These are phyloP conservation scores for Rhizomucor pusillus DNA, from an alignment of 371 early-diverging fungal genomes.

Conservation along the genomic window DNA sequence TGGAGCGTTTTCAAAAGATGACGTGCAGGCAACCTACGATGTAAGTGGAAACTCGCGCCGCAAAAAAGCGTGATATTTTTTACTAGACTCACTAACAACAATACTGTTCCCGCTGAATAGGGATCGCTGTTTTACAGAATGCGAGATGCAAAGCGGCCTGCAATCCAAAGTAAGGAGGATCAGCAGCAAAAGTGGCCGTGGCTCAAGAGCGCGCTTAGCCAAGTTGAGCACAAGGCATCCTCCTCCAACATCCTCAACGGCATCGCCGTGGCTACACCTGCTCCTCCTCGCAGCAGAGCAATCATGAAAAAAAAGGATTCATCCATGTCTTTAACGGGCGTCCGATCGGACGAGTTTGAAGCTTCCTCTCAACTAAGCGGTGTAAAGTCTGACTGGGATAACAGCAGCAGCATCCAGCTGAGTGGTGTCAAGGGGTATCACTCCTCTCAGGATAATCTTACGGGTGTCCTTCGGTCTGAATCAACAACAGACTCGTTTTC, in stretches of 20 bases:
- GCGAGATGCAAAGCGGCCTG: conserved; percentile 1
- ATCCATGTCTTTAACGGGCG: conserved; percentile 6
- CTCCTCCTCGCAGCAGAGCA: background rate
- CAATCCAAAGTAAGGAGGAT: background rate
- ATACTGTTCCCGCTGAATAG: background rate
- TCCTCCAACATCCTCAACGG: background rate
- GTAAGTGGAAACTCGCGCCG: too few species aligned
- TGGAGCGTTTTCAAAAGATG: conserved; percentile 22
- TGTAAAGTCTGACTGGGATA: too few species aligned
- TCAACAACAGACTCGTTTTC: too few species aligned
- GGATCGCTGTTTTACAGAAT: conserved; percentile 12
- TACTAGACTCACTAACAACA: background rate
- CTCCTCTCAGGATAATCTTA: too few species aligned
- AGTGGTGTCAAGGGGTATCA: too few species aligned
- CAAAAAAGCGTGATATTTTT: too few species aligned
- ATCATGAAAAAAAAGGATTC: background rate
- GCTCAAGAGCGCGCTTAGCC: background rate
- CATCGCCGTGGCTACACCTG: background rate
- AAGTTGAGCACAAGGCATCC: background rate
- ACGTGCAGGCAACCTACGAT: conserved; percentile 33
- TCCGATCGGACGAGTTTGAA: too few species aligned
- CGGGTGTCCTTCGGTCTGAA: too few species aligned
- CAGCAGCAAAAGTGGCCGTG: background rate
- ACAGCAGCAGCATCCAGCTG: too few species aligned
- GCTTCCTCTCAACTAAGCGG: too few species aligned